Conservation (phyloP, 306 rosid species). For the Fragaria nilgerrensis region DNA sequence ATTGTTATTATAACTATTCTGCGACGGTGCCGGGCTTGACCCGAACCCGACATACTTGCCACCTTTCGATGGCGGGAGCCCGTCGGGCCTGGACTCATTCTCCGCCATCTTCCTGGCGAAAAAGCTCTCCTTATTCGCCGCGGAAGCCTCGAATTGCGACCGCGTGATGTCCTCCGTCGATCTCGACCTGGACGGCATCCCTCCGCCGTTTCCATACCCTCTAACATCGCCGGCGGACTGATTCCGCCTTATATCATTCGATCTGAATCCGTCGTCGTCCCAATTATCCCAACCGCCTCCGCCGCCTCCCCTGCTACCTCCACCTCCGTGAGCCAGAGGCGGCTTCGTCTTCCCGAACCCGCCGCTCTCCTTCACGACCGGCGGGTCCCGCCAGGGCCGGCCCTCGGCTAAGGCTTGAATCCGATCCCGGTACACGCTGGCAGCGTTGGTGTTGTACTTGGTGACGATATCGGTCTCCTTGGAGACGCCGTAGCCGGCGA, state of each 20-base stretch:
- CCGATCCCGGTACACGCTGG: constrained; percentile 76
- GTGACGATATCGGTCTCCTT: constrained; percentile 84
- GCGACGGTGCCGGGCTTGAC: constrained; percentile 54
- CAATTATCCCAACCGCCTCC: constrained; percentile 77
- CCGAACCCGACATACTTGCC: constrained; percentile 99
- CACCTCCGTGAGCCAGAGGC: constrained; percentile 51
- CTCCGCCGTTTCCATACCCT: constrained; percentile 30
- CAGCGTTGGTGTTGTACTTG: constrained; percentile 87
- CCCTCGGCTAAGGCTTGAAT: constrained; percentile 90
- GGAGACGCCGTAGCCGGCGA: constrained; percentile 62
- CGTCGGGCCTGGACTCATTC: constrained; percentile 77
- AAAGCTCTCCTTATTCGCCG: constrained; percentile 73
- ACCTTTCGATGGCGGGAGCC: constrained; percentile 89
- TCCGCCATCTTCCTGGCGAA: constrained; percentile 63
- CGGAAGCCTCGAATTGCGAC: constrained; percentile 80
- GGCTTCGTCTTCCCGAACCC: constrained; percentile 56
- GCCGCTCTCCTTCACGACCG: constrained; percentile 61
- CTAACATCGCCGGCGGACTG: constrained; percentile 77
- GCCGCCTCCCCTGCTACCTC: constrained; percentile 19
- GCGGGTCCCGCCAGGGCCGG: constrained; percentile 92
- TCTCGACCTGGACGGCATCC: constrained; percentile 53
- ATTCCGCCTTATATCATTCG: constrained; percentile 62
- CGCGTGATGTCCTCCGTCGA: constrained; percentile 83
- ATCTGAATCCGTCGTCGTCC: constrained; percentile 72
- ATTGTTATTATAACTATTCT: constrained; percentile 27